phyloP scores from a whole-genome alignment of 2,329 filamentous ascomycete genomes.

The Geosmithia putterillii region DNA sequence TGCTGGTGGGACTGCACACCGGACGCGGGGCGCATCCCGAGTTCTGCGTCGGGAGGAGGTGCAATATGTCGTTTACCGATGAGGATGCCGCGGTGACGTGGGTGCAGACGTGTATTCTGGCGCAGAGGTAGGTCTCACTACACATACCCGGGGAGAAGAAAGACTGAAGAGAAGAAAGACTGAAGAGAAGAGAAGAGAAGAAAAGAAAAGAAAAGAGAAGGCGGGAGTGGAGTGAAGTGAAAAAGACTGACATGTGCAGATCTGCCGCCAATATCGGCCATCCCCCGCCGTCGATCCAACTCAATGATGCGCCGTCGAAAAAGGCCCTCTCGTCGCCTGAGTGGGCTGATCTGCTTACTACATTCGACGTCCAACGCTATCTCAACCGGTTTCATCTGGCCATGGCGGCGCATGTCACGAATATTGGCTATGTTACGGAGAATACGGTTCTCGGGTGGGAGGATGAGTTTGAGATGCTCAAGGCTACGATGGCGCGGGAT shows the following conservation, averaged over 20 bases:
- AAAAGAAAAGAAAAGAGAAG: no score
- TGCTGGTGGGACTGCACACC: constrained; percentile 38
- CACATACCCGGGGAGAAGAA: constrained; percentile 4
- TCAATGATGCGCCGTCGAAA: constrained; percentile 30
- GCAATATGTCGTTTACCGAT: constrained; percentile 30
- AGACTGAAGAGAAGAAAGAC: constrained; percentile 2
- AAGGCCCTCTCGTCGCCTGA: constrained; percentile 24
- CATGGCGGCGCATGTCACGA: constrained; percentile 33
- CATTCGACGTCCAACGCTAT: constrained; percentile 38
- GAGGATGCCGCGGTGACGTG: constrained; percentile 41
- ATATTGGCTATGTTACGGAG: constrained; percentile 31
- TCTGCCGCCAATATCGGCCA: constrained; percentile 29
- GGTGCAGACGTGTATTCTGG: constrained; percentile 38
- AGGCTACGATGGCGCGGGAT: constrained; percentile 29
- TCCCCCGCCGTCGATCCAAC: constrained; percentile 36
- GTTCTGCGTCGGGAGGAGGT: constrained; percentile 29
- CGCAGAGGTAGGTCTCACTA: constrained; percentile 26
- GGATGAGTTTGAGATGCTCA: constrained; percentile 37
- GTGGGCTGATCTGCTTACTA: constrained; percentile 26
- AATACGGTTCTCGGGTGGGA: constrained; percentile 35
- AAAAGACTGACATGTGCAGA: constrained; percentile 11
- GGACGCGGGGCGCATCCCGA: constrained; percentile 37
- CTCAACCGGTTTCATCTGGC: constrained; percentile 34
- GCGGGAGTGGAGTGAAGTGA: no score
- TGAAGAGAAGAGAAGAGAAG: no score